Evolutionary conservation across 805 yeast species (phyloP), one percentile per base, ranked within the genome.

Genomic region (Debaryomyces castellii): DNA sequence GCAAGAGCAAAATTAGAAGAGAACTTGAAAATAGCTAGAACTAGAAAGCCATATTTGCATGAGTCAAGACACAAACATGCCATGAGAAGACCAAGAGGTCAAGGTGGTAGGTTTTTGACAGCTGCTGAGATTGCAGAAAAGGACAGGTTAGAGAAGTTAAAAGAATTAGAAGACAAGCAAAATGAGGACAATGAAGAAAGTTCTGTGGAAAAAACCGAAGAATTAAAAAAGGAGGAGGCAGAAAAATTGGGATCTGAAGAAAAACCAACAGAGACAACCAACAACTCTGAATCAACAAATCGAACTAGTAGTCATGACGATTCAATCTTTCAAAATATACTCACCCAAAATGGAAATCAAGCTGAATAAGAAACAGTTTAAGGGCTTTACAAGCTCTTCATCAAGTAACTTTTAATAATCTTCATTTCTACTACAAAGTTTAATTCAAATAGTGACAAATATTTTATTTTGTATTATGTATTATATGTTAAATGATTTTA

Each of bases 31-130:
- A 87, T 87, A 4, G 91, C 94, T 14, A 79, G 96, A 51, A 95
- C 95, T 14, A 81, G 98, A 57, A 85, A 86, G 62, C 97, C 98
- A 10, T 92, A 95, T 65, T 66, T 94, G 41, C 99, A 94, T 62
- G 99, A 94, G 66, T 89, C 97, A 16, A 78, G 99, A 57, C 99
- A 94, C 64, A 92, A 94, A 63, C 99, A 94, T 64, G 99, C 99
- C 2, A 94, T 94, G 99, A 80, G 98, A 62, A 80, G 99, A 63
- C 98, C 99, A 12, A 81, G 99, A 56, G 99, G 99, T 22, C 98
- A 94, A 69, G 99, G 99, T 25, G 99, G 99, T 5, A 76, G 99
- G 49, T 94, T 94, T 55, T 69, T 94, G 48, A 94, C 99, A 0
- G 97, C 98, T 11, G 96, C 96, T 5, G 78, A 73, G 52, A 72